Conservation (phyloP, 2,329 filamentous ascomycete genomes). For the Cadophora luteo-olivacea region DNA sequence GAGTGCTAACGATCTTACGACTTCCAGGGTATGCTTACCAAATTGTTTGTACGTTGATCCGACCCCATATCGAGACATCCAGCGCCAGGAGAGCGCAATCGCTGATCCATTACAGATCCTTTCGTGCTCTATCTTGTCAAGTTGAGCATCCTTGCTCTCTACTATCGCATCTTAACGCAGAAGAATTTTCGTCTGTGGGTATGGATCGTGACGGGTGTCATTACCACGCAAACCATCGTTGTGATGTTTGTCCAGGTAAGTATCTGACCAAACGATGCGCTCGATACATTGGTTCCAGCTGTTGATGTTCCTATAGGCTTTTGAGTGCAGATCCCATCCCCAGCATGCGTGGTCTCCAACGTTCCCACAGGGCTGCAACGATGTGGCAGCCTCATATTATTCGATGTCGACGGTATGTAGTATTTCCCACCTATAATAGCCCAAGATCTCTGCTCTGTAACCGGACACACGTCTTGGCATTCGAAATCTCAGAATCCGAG, state of each 20-base stretch:
- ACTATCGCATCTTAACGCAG: slow-evolving; percentile 6
- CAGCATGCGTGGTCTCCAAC: slow-evolving; percentile 13
- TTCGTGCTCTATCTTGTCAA: slow-evolving; percentile 8
- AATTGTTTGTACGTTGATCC: neutral
- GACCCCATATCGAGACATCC: neutral
- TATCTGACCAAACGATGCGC: neutral
- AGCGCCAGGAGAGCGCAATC: neutral
- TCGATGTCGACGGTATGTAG: slow-evolving; percentile 4
- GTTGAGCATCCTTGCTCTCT: slow-evolving; percentile 7
- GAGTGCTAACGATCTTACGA: neutral
- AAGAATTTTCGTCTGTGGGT: neutral
- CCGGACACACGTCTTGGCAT: no score
- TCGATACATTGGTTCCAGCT: no score
- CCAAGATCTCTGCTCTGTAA: no score
- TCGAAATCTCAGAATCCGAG: no score
- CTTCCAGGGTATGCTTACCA: slow-evolving; percentile 15
- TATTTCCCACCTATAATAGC: no score
- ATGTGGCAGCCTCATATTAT: slow-evolving; percentile 12
- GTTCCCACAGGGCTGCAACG: slow-evolving; percentile 9
- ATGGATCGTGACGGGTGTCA: neutral
- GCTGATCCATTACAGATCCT: neutral
- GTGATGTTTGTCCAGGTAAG: slow-evolving; percentile 12
- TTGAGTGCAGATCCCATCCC: slow-evolving; percentile 12
- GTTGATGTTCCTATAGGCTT: neutral
- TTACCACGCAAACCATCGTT: slow-evolving; percentile 5